phyloP scores from a whole-genome alignment of 2,329 filamentous ascomycete genomes.

The Neurospora crassa region DNA sequence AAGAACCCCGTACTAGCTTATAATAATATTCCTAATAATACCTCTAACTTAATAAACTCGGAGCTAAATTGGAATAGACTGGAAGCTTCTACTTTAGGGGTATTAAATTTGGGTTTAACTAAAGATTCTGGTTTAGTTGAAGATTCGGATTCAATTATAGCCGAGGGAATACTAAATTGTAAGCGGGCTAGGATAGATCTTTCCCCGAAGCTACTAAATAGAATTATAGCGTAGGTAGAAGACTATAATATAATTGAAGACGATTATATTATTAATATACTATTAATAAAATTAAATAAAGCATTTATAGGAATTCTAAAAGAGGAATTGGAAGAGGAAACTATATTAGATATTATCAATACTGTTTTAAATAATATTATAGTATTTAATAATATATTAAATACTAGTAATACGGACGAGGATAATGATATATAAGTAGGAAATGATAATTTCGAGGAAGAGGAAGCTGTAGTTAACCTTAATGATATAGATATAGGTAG shows the following conservation, averaged over 20 bases:
- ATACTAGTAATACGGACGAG: background rate
- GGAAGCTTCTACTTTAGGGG: background rate
- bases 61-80: background rate
- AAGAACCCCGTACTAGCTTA: background rate
- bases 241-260: background rate
- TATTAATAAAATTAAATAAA: background rate
- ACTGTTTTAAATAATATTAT: background rate
- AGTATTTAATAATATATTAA: background rate
- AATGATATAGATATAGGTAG: too few relatives aligned
- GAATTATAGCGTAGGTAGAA: background rate
- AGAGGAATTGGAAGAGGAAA: background rate
- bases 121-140: background rate
- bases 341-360: background rate
- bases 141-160: background rate
- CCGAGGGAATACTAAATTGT: background rate
- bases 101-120: too few relatives aligned
- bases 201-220: background rate
- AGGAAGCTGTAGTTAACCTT: background rate
- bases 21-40: background rate
- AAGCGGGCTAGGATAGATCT: background rate
- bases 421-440: background rate
- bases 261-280: background rate
- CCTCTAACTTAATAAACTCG: background rate
- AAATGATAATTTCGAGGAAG: background rate
- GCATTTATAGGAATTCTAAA: background rate